Conservation (phyloP, 805 yeast species). For the Saccharomycopsis fermentans region DNA sequence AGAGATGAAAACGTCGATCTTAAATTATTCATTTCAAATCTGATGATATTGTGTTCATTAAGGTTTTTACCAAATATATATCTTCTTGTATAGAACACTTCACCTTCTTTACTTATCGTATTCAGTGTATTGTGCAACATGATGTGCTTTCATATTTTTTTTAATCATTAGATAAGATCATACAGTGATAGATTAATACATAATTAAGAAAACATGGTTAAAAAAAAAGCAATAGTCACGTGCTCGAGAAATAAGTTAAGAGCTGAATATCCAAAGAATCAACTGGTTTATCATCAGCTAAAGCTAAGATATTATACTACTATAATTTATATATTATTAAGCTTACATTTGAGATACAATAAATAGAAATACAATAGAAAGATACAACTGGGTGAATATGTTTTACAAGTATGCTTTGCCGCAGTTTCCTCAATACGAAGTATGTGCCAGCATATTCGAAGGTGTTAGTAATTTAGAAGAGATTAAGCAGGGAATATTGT, state of each 20-base stretch:
- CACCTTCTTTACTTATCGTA: neutral
- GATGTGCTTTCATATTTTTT: neutral
- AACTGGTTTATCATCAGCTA: too few species aligned
- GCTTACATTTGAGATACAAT: too few species aligned
- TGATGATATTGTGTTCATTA: neutral
- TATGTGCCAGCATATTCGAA: slow-evolving; percentile 4
- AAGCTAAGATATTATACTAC: too few species aligned
- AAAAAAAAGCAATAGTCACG: neutral
- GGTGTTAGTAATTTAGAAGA: slow-evolving; percentile 9
- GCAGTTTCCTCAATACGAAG: slow-evolving; percentile 9
- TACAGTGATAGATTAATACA: too few species aligned
- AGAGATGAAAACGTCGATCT: slow-evolving; percentile 74
- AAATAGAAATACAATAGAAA: too few species aligned
- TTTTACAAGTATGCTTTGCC: slow-evolving; percentile 3
- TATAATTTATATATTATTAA: too few species aligned
- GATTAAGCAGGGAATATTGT: slow-evolving; percentile 11
- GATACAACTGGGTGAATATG: neutral
- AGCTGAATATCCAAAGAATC: too few species aligned
- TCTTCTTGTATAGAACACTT: neutral
- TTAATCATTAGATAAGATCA: neutral
- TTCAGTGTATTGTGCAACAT: neutral
- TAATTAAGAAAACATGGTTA: too few species aligned
- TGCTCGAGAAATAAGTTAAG: neutral
- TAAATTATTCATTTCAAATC: slow-evolving; percentile 25
- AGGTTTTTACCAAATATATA: neutral